Evolutionary conservation across 139 green algal species (phyloP).

Genomic region (Yamagishiella unicocca): DNA sequence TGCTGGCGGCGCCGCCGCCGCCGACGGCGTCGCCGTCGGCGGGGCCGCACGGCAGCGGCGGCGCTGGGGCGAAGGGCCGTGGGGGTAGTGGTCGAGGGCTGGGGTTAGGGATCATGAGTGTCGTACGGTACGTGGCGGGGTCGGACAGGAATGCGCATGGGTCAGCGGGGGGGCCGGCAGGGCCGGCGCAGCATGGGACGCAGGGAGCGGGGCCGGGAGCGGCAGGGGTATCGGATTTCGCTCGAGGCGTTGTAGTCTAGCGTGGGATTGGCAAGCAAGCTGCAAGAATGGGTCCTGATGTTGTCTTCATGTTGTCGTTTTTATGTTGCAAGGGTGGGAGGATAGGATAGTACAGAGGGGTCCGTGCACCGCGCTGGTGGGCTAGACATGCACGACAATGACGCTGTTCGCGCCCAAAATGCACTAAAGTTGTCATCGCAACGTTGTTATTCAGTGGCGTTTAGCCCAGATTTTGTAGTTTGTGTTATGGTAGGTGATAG

Average conservation of each 20-base stretch:
- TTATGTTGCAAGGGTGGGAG: no score
- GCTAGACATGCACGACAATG: no score
- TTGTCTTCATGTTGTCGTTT: no score
- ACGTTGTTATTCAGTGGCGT: no score
- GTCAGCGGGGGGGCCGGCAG: background rate
- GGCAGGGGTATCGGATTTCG: background rate
- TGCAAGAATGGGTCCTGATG: no score
- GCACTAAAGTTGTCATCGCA: no score
- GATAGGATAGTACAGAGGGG: no score
- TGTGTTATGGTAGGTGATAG: background rate
- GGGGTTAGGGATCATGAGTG: constrained; percentile 7
- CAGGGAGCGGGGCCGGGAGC: background rate
- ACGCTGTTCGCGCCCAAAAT: no score
- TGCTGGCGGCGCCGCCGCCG: constrained; percentile 26
- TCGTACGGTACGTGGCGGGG: constrained; percentile 22
- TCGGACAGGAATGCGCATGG: background rate
- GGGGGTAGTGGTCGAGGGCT: background rate
- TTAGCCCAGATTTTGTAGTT: no score
- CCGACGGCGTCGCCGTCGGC: background rate
- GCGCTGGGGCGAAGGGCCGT: background rate
- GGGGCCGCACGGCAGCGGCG: background rate
- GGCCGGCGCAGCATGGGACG: background rate
- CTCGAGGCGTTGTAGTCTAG: no score
- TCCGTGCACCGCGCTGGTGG: no score
- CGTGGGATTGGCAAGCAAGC: no score